Conservation (phyloP, 495 filamentous ascomycete genomes). For the Podospora australis region DNA sequence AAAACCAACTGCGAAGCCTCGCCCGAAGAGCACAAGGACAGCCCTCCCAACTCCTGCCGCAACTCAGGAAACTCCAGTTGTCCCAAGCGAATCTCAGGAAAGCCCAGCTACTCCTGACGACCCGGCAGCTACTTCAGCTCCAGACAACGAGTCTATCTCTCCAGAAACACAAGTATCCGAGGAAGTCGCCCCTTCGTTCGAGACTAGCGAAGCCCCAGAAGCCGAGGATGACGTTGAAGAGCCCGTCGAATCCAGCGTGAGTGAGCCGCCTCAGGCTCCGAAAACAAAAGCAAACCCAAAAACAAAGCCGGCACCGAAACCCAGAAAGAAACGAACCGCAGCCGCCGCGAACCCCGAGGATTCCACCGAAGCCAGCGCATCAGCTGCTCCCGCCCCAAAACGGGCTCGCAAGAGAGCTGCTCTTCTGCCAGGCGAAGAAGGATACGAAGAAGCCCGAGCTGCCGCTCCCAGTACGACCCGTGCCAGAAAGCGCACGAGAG, state of each 20-base stretch:
- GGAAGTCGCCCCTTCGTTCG: not conserved
- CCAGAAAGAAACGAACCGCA: slow-evolving; percentile 16
- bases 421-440: slow-evolving; percentile 7
- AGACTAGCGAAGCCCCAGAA: not conserved
- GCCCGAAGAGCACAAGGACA: too few species aligned
- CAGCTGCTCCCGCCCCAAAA: slow-evolving; percentile 1
- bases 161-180: slow-evolving; percentile 1
- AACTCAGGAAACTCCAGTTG: too few species aligned
- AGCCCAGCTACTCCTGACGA: not conserved
- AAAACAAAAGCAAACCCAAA: slow-evolving; percentile 13
- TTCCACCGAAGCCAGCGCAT: not conserved
- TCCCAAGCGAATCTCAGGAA: too few species aligned
- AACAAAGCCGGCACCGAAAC: slow-evolving; percentile 3
- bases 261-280: not conserved
- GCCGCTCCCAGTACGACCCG: not conserved
- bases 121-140: not conserved
- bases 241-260: not conserved
- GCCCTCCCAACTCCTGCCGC: too few species aligned
- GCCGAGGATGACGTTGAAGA: not conserved
- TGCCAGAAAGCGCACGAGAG: slow-evolving; percentile 5
- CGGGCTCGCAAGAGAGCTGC: slow-evolving; percentile 5
- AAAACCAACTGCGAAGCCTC: too few species aligned
- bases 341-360: slow-evolving; percentile 3
- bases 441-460: not conserved
- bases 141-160: not conserved